Evolutionary conservation across 768 basidiomycete genomes (phyloP), one percentile per base, ranked within the genome.

Genomic region (Termitomyces heimii): DNA sequence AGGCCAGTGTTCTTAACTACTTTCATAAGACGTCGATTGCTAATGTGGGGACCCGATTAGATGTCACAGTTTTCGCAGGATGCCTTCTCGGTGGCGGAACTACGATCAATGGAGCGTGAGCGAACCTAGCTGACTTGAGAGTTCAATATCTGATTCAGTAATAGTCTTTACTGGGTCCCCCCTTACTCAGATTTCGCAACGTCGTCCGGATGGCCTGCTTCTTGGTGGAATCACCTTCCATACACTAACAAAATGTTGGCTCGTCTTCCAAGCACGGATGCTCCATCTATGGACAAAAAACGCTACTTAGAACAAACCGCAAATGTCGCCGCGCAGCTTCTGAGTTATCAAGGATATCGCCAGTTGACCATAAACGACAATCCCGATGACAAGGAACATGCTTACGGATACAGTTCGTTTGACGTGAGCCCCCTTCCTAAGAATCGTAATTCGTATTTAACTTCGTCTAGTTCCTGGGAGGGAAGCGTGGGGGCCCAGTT

Each of bases 61-160:
- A 85, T 67, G 70, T 84, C 57, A 82, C 73, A 26, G 77, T 80
- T 26, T 86, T 84, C 66, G 85, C 84, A 24, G 85, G 83, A 32
- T 86, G 85, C 66, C 66, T 85, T 32, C 65, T 85, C 20, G 85
- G 85, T 56, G 85, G 85, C 20, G 85, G 84, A 37, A 82, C 81
- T 5, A 75, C 83, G 2, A 74, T 86, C 63, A 85, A 86, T 66
- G 85, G 82, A 68, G 83, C 79, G 82, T 83, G 62, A 65, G 81
- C 71, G 24, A 29, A 7, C 31, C 29, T 12, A 37, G 10, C 34
- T 48, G 2, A 12, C 13, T 35, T 35, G 22, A 9, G 6, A n/a
- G 5, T 46, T 40, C 56, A 4, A 29, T 55, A 6, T n/a, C 39
- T 57, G 9, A 54, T 31, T 26, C 28, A 34, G 24, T 59, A 5